Evolutionary conservation across 2,329 filamentous ascomycete genomes (phyloP).

Genomic region (Coleophoma eucalyptorum): DNA sequence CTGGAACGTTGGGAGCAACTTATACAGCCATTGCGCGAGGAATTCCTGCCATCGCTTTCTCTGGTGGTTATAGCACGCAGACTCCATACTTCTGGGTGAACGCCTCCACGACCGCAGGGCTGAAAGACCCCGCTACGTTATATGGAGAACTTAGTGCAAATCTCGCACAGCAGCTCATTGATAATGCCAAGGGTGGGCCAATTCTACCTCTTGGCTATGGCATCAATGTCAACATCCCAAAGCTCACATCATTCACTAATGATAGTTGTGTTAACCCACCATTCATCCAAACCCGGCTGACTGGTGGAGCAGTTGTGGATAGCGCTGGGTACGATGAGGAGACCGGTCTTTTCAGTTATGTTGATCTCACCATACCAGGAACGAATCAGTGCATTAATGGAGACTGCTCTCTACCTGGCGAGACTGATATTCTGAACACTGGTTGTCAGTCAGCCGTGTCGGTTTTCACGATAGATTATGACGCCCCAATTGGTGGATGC

Average conservation of each 20-base stretch:
- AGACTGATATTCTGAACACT: conserved; percentile 41
- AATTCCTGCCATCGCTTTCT: conserved; percentile 46
- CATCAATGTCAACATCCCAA: conserved; percentile 46
- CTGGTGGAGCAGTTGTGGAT: conserved; percentile 43
- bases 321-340: conserved; percentile 39
- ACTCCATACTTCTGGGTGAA: conserved; percentile 41
- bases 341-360: conserved; percentile 39
- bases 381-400: conserved; percentile 48
- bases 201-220: conserved; percentile 46
- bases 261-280: conserved; percentile 35
- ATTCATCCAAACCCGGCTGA: conserved; percentile 43
- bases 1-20: conserved; percentile 46
- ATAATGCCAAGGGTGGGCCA: conserved; percentile 25
- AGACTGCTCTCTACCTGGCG: conserved; percentile 44
- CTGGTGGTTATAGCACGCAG: conserved; percentile 36
- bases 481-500: conserved; percentile 32
- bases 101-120: conserved; percentile 25
- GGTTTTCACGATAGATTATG: conserved; percentile 47
- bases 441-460: conserved; percentile 35
- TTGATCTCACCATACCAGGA: conserved; percentile 33
- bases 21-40: conserved; percentile 45
- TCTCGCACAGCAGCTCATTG: conserved; percentile 40
- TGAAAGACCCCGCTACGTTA: conserved; percentile 36
- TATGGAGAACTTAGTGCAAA: conserved; percentile 37
- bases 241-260: conserved; percentile 33